Base-by-base conservation (phyloP, 2,329 filamentous ascomycete genomes). In the Fusarium newnesense region DNA sequence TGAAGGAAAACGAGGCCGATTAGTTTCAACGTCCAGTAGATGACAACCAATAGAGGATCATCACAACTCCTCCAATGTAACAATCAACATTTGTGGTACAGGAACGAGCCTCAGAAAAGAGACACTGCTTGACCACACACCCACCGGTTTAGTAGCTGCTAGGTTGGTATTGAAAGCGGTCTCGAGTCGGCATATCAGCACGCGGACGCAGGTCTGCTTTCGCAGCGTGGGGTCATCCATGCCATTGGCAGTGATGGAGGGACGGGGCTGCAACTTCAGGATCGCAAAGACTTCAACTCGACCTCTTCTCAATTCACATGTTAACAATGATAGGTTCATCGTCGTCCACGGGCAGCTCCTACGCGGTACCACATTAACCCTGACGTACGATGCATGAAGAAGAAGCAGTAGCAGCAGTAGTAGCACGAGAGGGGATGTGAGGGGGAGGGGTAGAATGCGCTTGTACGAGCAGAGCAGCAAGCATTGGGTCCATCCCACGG, bases 261-360 rank as follows among this genome's bases (percentile, higher is more conserved):
- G 44, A 52, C 30, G 53, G 58, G 47, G 44, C 43, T 63, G 75
- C 62, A 65, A 68, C 69, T 66, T 73, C 60, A 73, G 52, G 53
- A 67, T 74, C 58, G 57, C 60, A 54, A 60, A 54, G 64, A 65
- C 60, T 64, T 63, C 65, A 69, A 77, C 44, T 69, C 67, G 60
- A 40, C 54, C 75, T 69, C 69, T 78, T 75, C 57, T 70, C 42
- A 57, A 69, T 71, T 76, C 76, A 78, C 76, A 78, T 78, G 76
- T 50, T 78, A 56, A 57, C 39, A 78, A 78, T 77, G 76, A 78
- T 78, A 78, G 76, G 76, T 75, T 70, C 72, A 77, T 78, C 76
- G 74, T 69, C 50, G 74, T 60, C 69, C 68, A 75, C 44, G 66
- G 69, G 37, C 47, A 70, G 65, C 50, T 72, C 52, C 42, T 60